Percentiles rank a stretch among this genome's conserved stretches.
phyloP scores from a whole-genome alignment of 805 yeast species.

The Saturnispora hagleri region DNA sequence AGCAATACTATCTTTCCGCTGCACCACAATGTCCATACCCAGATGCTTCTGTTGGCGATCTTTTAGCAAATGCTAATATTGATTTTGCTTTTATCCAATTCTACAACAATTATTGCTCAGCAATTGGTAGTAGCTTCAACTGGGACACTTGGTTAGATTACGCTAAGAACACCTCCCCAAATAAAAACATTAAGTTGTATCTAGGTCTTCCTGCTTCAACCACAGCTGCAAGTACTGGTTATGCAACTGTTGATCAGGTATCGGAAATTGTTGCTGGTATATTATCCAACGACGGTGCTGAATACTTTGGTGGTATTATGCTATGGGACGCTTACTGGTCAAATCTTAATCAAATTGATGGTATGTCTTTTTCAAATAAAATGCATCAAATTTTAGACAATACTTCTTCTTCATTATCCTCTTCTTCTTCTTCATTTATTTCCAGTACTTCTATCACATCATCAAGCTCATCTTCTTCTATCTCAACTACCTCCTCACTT shows the following conservation, averaged over 20 bases:
- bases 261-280: slow-evolving; percentile 24
- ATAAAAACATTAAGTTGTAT: slow-evolving; percentile 57
- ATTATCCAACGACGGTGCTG: slow-evolving; percentile 18
- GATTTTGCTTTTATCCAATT: slow-evolving; percentile 85
- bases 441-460: slow-evolving; percentile 7
- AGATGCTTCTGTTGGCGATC: slow-evolving; percentile 45
- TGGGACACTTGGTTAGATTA: slow-evolving; percentile 63
- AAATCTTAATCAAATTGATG: slow-evolving; percentile 11
- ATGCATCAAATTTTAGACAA: slow-evolving; percentile 10
- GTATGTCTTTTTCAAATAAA: slow-evolving; percentile 11
- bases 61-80: slow-evolving; percentile 43
- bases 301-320: slow-evolving; percentile 63
- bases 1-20: slow-evolving; percentile 67
- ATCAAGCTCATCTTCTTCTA: slow-evolving; percentile 8
- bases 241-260: slow-evolving; percentile 36
- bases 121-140: slow-evolving; percentile 41
- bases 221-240: slow-evolving; percentile 50
- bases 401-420: slow-evolving; percentile 8
- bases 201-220: slow-evolving; percentile 62
- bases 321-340: slow-evolving; percentile 66
- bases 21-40: slow-evolving; percentile 93
- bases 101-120: slow-evolving; percentile 74
- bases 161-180: slow-evolving; percentile 53
- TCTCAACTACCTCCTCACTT: not conserved
- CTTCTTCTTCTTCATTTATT: slow-evolving; percentile 9